These are phyloP conservation scores for Fusarium marasasianum DNA, from an alignment of 2,329 filamentous ascomycete genomes.

Conservation along the genomic window DNA sequence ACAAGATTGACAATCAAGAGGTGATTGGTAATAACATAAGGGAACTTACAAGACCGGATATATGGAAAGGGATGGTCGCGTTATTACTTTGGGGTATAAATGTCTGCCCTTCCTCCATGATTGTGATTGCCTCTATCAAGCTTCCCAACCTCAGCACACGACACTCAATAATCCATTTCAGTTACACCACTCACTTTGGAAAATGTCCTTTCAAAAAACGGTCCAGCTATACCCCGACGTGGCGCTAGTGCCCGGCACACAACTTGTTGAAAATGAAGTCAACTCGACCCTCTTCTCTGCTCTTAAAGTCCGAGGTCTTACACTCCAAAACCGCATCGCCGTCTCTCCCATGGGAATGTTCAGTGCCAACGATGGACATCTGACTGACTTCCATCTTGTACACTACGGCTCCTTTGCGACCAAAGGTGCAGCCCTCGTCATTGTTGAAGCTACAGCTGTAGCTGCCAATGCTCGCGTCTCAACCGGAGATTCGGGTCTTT, in stretches of 20 bases:
- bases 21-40: neutral
- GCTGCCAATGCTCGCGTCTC: neutral
- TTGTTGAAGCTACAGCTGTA: neutral
- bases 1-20: neutral
- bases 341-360: constrained; percentile 1
- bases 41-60: accelerated
- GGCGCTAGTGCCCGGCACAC: neutral
- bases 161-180: accelerated
- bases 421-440: neutral
- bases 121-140: accelerated
- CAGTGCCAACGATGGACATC: neutral
- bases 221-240: accelerated
- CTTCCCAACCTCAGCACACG: too few relatives aligned
- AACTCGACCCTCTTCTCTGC: neutral
- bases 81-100: neutral
- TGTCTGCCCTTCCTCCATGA: accelerated
- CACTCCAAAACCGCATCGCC: neutral
- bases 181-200: accelerated
- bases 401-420: neutral
- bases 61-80: accelerated
- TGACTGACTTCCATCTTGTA: neutral
- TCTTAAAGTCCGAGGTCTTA: neutral
- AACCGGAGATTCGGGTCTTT: neutral
- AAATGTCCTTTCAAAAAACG: neutral
- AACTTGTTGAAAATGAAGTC: accelerated